phyloP scores from a whole-genome alignment of 192 early-diverging fungal species.

The Umbelopsis sp. region DNA sequence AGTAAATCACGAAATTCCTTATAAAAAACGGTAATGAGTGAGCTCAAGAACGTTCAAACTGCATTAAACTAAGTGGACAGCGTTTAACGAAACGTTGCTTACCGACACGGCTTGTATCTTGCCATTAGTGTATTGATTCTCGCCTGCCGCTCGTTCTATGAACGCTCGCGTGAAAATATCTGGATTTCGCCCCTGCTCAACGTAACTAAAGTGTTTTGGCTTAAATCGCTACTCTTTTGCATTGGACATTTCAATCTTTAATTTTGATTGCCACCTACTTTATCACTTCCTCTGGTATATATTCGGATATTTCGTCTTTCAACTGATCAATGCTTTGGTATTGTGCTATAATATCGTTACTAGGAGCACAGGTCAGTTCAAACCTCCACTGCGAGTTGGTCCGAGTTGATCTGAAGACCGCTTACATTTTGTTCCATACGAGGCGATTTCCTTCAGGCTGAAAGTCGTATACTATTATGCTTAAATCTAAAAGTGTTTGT shows the following conservation, averaged over 20 bases:
- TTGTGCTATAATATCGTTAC: constrained; percentile 38
- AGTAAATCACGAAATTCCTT: constrained; percentile 38
- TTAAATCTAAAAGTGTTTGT: constrained; percentile 51
- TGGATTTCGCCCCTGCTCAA: constrained; percentile 55
- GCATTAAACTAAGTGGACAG: neutral
- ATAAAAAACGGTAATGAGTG: neutral
- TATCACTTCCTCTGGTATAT: constrained; percentile 56
- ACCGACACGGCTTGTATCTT: constrained; percentile 55
- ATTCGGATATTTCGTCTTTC: constrained; percentile 49
- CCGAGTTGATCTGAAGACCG: no score
- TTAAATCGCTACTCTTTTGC: neutral
- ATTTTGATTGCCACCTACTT: constrained; percentile 35
- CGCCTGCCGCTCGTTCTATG: constrained; percentile 51
- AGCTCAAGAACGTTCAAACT: no score
- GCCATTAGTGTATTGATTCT: constrained; percentile 60
- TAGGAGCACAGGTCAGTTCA: constrained; percentile 16
- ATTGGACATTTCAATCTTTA: neutral
- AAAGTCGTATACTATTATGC: constrained; percentile 60
- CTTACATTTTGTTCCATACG: constrained; percentile 57
- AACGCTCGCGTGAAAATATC: constrained; percentile 58
- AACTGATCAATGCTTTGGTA: constrained; percentile 39
- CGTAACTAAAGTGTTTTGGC: constrained; percentile 33
- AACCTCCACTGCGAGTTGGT: neutral
- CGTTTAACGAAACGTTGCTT: constrained; percentile 16
- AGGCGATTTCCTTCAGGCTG: constrained; percentile 48